A percentile compares a stretch with the other conserved stretches of the same genome.
Evolutionary conservation across 2,329 filamentous ascomycete genomes (phyloP).

Genomic region (Davidsoniella virescens): DNA sequence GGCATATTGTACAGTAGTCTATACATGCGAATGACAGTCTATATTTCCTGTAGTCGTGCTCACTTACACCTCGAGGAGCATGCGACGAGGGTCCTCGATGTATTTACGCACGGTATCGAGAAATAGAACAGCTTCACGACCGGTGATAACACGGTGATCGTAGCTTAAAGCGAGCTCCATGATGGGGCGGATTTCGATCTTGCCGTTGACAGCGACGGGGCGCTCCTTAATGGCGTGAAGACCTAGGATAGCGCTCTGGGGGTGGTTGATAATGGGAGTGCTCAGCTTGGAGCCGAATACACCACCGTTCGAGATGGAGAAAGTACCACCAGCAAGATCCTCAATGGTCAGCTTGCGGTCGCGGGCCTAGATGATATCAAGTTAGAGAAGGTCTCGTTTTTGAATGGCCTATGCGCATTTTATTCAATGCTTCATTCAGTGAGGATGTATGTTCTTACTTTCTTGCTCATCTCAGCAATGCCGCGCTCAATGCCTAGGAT

Average conservation of each 20-base stretch:
- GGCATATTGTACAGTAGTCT: neutral
- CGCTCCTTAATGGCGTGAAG: constrained; percentile 95
- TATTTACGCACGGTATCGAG: constrained; percentile 94
- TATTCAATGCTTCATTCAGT: neutral
- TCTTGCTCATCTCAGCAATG: constrained; percentile 90
- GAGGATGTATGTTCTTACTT: constrained; percentile 37
- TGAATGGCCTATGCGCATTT: neutral
- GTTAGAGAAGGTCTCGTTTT: constrained; percentile 11
- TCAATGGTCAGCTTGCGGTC: constrained; percentile 96
- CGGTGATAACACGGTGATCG: constrained; percentile 89
- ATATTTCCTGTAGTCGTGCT: constrained; percentile 14
- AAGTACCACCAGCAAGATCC: constrained; percentile 96
- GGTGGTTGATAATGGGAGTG: constrained; percentile 95
- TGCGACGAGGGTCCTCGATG: constrained; percentile 85
- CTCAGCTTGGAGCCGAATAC: constrained; percentile 97
- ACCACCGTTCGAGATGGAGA: constrained; percentile 93
- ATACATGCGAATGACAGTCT: neutral
- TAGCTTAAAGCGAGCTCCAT: constrained; percentile 98
- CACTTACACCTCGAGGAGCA: constrained; percentile 43
- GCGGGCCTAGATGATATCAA: constrained; percentile 45
- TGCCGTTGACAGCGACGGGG: constrained; percentile 76
- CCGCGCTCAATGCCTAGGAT: constrained; percentile 76
- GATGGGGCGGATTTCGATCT: constrained; percentile 95
- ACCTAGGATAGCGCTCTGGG: constrained; percentile 80
- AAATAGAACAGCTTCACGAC: constrained; percentile 90